Evolutionary conservation across 305 asterid genomes (phyloP), one percentile per base, ranked within the genome.

Genomic region (Salvia sclarea): DNA sequence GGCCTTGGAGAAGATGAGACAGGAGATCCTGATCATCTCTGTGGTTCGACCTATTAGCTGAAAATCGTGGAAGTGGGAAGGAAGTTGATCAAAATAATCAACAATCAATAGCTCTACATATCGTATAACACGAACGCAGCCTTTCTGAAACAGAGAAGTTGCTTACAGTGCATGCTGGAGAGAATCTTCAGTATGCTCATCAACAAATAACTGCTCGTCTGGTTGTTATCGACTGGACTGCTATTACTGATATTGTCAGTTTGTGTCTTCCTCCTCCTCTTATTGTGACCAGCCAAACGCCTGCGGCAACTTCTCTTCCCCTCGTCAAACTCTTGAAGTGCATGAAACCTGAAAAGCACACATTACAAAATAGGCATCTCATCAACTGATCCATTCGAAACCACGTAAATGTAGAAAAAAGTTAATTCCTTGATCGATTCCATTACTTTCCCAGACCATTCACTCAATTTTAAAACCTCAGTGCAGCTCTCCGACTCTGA

Each of bases 201-300:
- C 79, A 85, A 68, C 70, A 85, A 78, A 81, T 85, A 84, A 75
- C 83, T 81, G 75, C 81, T 85, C 20, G 91, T 71, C 72, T 84
- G 93, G 63, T 78, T 82, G 78, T 87, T 88, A 55, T 77, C 83
- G 72, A 65, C 70, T 33, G 88, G 58, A 76, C 63, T 78, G 72
- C 44, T 76, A 72, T 75, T 81, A 28, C 60, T 68, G 61, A 66
- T 77, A 75, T 71, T 76, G 38, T 83, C 87, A 31, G 85, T 64
- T 76, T 84, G 95, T 49, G 91, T 79, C 80, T 90, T 90, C 71
- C 96, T 84, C 78, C 96, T 87, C 86, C 96, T 84, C 70, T 85
- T 87, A 72, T 90, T 90, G 75, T 87, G 96, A 68, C 95, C 95
- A 8, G 95, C 95, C 80, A 89, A 68, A 16, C 96, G 92, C 35